These are phyloP conservation scores for Phylloporus scabripes DNA, from an alignment of 768 basidiomycete genomes.

Conservation along the genomic window DNA sequence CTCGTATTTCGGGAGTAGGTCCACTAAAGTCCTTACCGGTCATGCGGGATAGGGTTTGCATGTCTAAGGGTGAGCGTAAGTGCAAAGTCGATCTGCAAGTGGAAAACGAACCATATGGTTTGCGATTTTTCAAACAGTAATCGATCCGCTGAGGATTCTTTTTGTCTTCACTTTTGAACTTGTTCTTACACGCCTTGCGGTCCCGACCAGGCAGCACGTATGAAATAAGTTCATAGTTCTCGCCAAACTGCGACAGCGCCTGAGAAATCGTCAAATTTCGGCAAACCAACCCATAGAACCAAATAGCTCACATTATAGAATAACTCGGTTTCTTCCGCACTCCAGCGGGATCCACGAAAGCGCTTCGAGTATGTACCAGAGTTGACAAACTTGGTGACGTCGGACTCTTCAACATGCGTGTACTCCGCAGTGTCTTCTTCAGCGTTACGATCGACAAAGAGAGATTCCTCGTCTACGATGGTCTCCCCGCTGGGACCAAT, in stretches of 20 bases:
- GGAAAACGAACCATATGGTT: conserved; percentile 61
- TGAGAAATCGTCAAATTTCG: conserved; percentile 28
- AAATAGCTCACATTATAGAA: conserved; percentile 68
- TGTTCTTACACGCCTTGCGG: conserved; percentile 86
- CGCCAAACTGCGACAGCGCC: conserved; percentile 87
- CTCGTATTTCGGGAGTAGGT: conserved; percentile 63
- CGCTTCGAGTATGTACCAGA: conserved; percentile 77
- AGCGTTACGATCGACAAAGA: conserved; percentile 68
- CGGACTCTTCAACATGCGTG: conserved; percentile 76
- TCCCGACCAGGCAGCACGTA: conserved; percentile 80
- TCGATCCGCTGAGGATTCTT: conserved; percentile 73
- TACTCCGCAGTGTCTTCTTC: conserved; percentile 68
- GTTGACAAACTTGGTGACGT: conserved; percentile 81
- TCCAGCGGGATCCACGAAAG: conserved; percentile 81
- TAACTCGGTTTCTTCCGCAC: conserved; percentile 80
- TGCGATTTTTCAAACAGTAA: conserved; percentile 64
- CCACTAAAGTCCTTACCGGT: conserved; percentile 85
- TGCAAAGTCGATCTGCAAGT: not conserved
- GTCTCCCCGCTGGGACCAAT: conserved; percentile 85
- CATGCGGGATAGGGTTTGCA: conserved; percentile 67
- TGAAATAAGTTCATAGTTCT: conserved; percentile 90
- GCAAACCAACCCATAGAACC: not conserved
- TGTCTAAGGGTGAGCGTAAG: conserved; percentile 41
- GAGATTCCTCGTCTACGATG: conserved; percentile 78
- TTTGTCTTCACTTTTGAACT: conserved; percentile 88